These are phyloP conservation scores for Komagataella pseudopastoris DNA, from an alignment of 805 yeast species.

Conservation along the genomic window DNA sequence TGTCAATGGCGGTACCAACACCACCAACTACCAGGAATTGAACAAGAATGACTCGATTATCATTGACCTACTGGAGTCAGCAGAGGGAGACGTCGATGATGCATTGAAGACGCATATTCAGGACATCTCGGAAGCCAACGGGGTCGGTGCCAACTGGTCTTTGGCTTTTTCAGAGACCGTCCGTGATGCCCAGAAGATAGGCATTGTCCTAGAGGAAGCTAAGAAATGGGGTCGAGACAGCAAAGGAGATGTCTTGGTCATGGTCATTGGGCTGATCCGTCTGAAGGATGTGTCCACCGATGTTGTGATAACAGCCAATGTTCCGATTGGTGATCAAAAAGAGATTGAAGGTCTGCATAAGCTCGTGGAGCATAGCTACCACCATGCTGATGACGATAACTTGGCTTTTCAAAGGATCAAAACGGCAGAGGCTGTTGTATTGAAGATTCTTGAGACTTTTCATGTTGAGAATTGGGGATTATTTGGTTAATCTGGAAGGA, in stretches of 20 bases:
- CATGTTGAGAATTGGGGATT: constrained; percentile 32
- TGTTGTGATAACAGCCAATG: constrained; percentile 43
- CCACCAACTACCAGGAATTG: constrained; percentile 11
- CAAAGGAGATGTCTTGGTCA: constrained; percentile 22
- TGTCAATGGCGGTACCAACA: constrained; percentile 25
- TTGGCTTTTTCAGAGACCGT: constrained; percentile 1
- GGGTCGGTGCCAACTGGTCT: constrained; percentile 16
- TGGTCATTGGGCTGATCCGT: constrained; percentile 46
- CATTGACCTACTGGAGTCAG: constrained; percentile 49
- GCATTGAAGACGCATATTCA: constrained; percentile 40
- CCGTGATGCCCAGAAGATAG: constrained; percentile 5
- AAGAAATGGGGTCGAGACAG: constrained; percentile 37
- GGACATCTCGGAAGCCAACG: constrained; percentile 37
- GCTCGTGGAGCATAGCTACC: constrained; percentile 2
- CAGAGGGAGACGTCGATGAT: constrained; percentile 22
- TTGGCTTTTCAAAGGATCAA: constrained; percentile 16
- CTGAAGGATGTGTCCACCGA: constrained; percentile 41
- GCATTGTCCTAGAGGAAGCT: constrained; percentile 27
- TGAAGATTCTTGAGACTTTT: constrained; percentile 13
- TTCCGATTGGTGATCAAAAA: constrained; percentile 28
- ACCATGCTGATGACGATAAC: constrained; percentile 3
- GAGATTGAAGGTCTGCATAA: constrained; percentile 13
- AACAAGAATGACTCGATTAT: constrained; percentile 41
- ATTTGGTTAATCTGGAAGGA: constrained; percentile 18
- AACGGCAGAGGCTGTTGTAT: constrained; percentile 12